Base-by-base conservation (phyloP, 805 yeast species). In the Metschnikowia baotianmanensis region DNA sequence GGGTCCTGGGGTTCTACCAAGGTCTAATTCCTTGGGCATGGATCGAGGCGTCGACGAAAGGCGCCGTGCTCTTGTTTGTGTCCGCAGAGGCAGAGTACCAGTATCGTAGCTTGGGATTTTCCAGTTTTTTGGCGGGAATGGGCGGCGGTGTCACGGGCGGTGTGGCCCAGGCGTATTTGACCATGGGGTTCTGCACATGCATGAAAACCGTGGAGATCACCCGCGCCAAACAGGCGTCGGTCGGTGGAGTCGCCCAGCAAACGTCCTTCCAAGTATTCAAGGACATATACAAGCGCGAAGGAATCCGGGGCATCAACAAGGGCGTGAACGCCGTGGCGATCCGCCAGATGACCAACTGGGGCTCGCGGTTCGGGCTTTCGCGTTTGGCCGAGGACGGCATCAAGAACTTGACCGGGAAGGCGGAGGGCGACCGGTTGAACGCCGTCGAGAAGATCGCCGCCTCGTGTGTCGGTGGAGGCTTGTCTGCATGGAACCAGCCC, bases 11-110 rank as follows among this genome's bases (percentile, higher is more conserved):
- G 0, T 93, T 90, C 69, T 93, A 90, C 68, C 99, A 93, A 65
- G 99, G 99, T 22, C 74, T 93, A 60, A 90, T 91, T 50, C 99
- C 99, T 34, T 93, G 99, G 99, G 99, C 98, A 6, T 90, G 98
- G 97, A 86, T 93, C 53, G 99, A 91, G 67, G 99, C 96, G 8
- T 86, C 96, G n/a, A 93, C 99, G 27, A 93, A 93, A 65, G 99
- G 99, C 62, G 97, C 98, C 5, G 96, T 90, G 6, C 72, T 93
- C 42, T 73, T 93, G 52, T 93, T 93, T 56, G 96, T 89, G 24
- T 83, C 96, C 33, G 81, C 95, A 33, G 98, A 93, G 61, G 86
- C 89, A 38, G 98, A 93, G 66, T 87, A 86, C 63, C 77, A 76
- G 35, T 79, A 82, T 55, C 81, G 74, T 56, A 65, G 62, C 24